Percentiles rank a stretch among this genome's conserved stretches.
These are phyloP conservation scores for Cladosporium phlei DNA, from an alignment of 2,329 filamentous ascomycete species.

Conservation along the genomic window DNA sequence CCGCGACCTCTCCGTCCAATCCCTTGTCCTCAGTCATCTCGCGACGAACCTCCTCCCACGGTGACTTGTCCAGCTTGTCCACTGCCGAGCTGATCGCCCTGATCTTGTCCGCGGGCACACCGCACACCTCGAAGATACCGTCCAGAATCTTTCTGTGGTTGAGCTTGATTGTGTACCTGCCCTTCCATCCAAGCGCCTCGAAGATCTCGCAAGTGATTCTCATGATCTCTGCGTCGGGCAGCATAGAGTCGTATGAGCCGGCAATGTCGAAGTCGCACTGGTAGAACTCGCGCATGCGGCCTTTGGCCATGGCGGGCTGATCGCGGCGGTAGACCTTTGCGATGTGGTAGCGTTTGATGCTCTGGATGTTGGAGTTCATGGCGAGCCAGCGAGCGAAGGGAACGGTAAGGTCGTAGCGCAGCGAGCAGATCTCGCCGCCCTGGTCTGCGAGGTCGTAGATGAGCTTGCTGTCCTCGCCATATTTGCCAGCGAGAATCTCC, in stretches of 20 bases:
- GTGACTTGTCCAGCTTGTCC: conserved; percentile 87
- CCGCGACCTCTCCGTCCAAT: conserved; percentile 68
- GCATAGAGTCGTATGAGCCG: conserved; percentile 80
- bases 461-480: conserved; percentile 87
- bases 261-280: conserved; percentile 97
- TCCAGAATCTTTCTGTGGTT: conserved; percentile 95
- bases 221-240: conserved; percentile 85
- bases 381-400: conserved; percentile 89
- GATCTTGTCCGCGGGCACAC: conserved; percentile 81
- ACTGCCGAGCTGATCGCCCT: conserved; percentile 87
- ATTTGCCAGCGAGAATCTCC: conserved; percentile 83
- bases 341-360: conserved; percentile 91
- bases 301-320: conserved; percentile 82
- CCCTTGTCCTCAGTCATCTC: conserved; percentile 95
- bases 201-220: conserved; percentile 83
- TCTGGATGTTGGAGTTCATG: conserved; percentile 77
- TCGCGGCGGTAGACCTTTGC: conserved; percentile 84
- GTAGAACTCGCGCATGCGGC: conserved; percentile 92
- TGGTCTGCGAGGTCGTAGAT: conserved; percentile 88
- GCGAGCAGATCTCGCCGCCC: conserved; percentile 76
- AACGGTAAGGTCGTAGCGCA: conserved; percentile 83
- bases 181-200: conserved; percentile 68
- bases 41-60: conserved; percentile 82
- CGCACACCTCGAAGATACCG: conserved; percentile 85
- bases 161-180: conserved; percentile 79